Conservation (phyloP, 2,329 filamentous ascomycete genomes). For the Chrysosphaeria jannelii region DNA sequence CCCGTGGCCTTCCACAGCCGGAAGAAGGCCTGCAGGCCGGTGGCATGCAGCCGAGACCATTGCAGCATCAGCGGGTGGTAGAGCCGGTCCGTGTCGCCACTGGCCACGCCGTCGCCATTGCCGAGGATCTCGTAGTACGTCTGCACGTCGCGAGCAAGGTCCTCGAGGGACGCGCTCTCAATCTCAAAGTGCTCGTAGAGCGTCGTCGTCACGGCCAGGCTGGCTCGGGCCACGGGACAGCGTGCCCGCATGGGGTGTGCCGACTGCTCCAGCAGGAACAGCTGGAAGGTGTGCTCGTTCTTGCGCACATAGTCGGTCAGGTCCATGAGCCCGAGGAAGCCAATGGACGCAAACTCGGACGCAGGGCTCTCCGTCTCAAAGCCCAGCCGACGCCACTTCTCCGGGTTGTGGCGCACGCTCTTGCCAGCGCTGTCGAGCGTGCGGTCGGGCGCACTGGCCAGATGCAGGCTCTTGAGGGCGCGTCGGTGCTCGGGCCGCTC, state of each 20-base stretch:
- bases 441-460: conserved; percentile 43
- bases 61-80: conserved; percentile 73
- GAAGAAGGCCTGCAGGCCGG: conserved; percentile 64
- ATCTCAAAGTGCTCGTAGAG: conserved; percentile 92
- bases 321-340: conserved; percentile 93
- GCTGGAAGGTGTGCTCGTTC: conserved; percentile 78
- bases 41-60: conserved; percentile 73
- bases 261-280: conserved; percentile 69
- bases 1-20: conserved; percentile 77
- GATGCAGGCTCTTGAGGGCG: conserved; percentile 59
- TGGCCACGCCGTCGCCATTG: conserved; percentile 8
- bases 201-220: conserved; percentile 59
- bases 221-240: conserved; percentile 67
- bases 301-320: conserved; percentile 78
- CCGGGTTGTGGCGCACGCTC: conserved; percentile 46
- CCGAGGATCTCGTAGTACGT: conserved; percentile 51
- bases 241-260: conserved; percentile 37
- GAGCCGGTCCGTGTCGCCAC: conserved; percentile 48
- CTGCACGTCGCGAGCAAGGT: conserved; percentile 20
- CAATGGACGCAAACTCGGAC: conserved; percentile 56
- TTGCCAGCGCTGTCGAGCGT: conserved; percentile 11
- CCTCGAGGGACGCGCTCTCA: conserved; percentile 53
- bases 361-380: conserved; percentile 77
- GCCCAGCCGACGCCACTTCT: conserved; percentile 78
- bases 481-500: conserved; percentile 70